These are phyloP conservation scores for Penicillium manginii DNA, from an alignment of 495 filamentous ascomycete species.

Conservation along the genomic window DNA sequence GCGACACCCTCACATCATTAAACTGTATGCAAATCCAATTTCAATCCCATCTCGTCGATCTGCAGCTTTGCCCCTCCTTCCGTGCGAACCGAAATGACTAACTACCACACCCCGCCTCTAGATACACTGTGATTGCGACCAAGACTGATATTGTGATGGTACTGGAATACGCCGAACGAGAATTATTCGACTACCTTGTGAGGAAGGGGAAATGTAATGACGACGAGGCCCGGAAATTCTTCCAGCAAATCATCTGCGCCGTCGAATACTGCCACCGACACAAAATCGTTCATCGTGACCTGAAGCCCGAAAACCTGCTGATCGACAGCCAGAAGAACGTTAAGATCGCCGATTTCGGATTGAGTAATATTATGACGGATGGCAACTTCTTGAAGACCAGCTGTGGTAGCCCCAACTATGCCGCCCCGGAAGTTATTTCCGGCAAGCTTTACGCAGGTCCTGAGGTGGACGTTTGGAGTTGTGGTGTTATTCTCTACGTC, in stretches of 20 bases:
- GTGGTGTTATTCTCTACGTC: conserved; percentile 97
- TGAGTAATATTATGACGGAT: conserved; percentile 99
- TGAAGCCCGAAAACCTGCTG: conserved; percentile 96
- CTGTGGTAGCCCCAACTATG: conserved; percentile 97
- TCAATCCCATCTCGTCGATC: background rate
- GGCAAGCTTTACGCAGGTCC: conserved; percentile 97
- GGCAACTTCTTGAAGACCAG: conserved; percentile 98
- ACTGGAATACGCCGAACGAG: conserved; percentile 92
- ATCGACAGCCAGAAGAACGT: conserved; percentile 94
- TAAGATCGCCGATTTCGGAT: conserved; percentile 97
- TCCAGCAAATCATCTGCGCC: conserved; percentile 99
- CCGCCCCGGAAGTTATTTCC: conserved; percentile 95
- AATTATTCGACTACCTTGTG: conserved; percentile 97
- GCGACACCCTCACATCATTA: conserved; percentile 98
- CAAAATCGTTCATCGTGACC: conserved; percentile 96
- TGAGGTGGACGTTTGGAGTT: conserved; percentile 99
- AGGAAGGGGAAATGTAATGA: conserved; percentile 87
- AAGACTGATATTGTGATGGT: conserved; percentile 97
- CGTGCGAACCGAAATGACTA: background rate
- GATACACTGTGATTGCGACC: conserved; percentile 95
- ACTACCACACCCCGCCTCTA: conserved; percentile 33
- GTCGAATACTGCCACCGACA: conserved; percentile 99
- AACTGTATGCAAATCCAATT: conserved; percentile 66
- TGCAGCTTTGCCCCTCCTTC: background rate
- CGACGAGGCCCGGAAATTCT: conserved; percentile 89